Base-by-base conservation (phyloP, 257 asterid genomes). In the Ilex asprella region DNA sequence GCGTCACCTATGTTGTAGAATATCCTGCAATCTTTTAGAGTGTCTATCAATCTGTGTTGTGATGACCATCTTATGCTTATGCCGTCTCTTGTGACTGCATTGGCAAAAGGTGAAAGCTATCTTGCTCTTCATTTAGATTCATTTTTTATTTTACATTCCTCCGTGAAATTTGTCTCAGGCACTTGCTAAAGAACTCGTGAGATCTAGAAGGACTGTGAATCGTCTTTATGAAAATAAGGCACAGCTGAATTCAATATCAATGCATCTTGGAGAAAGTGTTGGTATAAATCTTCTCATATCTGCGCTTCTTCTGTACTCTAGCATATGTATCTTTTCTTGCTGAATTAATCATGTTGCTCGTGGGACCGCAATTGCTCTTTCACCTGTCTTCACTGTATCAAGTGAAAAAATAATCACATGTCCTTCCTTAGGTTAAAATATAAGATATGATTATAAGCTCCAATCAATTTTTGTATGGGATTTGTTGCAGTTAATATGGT, bases 221-320 rank as follows among this genome's bases (percentile, higher is more conserved):
- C 94, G 96, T 30, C 84, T 91, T 51, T 76, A 88, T 46, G 96
- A 91, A 70, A 91, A 91, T 76, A 91, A 88, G 80, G 98, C 98
- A 27, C 98, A 91, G 79, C 69, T 91, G 89, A 91, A 88, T 68
- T 91, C 96, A 30, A 78, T 88, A 68, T 91, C 98, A 39, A 88
- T 91, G 98, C 98, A 91, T 76, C 89, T 91, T n/a, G 98, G 98
- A 63, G 98, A 91, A 81, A 88, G 91, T 73, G 91, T 91, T 30
- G 98, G 95, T 91, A 84, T 39, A 78, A 56, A 62, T 68, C 32
- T 63, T 59, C 64, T 67, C 39, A 44, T 27, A 49, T 59, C 58
- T 63, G 58, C 52, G 49, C 66, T 60, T 64, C 13, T 14, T 35
- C 52, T 44, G 21, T 27, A 5, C 16, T 44, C 66, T 61, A 65